phyloP scores from a whole-genome alignment of 176 grass and related monocot genomes.

The Juncus inflexus region DNA sequence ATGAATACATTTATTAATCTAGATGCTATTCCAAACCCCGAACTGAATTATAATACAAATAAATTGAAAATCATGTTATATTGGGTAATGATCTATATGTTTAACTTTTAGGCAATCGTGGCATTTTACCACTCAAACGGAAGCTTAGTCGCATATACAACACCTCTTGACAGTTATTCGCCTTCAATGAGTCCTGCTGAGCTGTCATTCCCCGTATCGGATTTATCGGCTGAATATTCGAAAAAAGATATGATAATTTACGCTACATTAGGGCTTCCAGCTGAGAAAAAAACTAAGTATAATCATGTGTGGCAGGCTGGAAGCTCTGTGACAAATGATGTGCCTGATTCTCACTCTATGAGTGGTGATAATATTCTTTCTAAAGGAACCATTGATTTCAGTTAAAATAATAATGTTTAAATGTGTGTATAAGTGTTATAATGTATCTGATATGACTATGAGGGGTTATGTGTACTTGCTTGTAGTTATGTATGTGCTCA shows the following conservation, averaged over 20 bases:
- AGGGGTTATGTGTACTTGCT: no score
- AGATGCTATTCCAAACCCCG: not conserved
- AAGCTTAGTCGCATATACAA: conserved; percentile 65
- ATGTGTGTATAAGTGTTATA: no score
- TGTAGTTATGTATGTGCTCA: no score
- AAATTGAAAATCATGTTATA: no score
- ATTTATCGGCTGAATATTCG: conserved; percentile 38
- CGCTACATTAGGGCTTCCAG: conserved; percentile 48
- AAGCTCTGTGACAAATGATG: conserved; percentile 44
- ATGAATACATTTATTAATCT: not conserved
- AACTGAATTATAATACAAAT: no score
- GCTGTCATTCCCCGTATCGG: conserved; percentile 40
- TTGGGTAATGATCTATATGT: not conserved
- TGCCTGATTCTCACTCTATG: conserved; percentile 63
- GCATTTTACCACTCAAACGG: conserved; percentile 63
- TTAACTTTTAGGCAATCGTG: conserved; percentile 39
- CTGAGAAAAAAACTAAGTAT: conserved; percentile 40
- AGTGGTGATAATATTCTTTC: conserved; percentile 66
- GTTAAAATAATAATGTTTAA: not conserved
- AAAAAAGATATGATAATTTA: conserved; percentile 70
- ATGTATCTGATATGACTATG: no score
- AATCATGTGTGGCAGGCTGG: conserved; percentile 84
- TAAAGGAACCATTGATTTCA: conserved; percentile 56
- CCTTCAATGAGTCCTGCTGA: conserved; percentile 62
- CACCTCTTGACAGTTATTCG: conserved; percentile 58